Conservation (phyloP, 306 rosid species). For the Trifolium repens region DNA sequence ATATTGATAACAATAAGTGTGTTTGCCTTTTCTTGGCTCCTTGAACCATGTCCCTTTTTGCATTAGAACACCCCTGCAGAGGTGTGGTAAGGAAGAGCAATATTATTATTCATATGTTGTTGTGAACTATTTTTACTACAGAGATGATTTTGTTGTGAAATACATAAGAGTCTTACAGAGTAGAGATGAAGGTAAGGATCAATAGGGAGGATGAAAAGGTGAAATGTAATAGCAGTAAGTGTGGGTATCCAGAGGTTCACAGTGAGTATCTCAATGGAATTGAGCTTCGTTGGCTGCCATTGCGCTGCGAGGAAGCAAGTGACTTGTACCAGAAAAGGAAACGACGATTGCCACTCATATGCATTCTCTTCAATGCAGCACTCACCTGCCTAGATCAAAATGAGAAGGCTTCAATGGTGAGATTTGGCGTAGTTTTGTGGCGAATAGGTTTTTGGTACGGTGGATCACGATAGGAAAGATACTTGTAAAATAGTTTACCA, state of each 20-base stretch:
- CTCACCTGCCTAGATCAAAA: background rate
- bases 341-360: background rate
- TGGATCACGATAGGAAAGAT: no score
- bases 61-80: background rate
- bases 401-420: no score
- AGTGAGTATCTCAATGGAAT: background rate
- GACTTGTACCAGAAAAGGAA: background rate
- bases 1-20: no score
- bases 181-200: slow-evolving; percentile 4
- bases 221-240: background rate
- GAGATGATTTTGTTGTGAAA: background rate
- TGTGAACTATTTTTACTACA: no score
- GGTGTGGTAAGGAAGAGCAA: background rate
- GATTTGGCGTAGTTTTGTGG: no score
- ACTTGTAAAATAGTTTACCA: no score
- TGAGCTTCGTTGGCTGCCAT: slow-evolving; percentile 10
- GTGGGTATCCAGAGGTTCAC: background rate
- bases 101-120: background rate
- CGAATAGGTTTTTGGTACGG: no score
- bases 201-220: background rate
- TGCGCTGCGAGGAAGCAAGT: background rate
- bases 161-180: background rate
- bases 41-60: background rate
- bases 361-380: background rate
- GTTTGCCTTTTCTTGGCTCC: background rate